Conservation (phyloP, 768 basidiomycete species). For the Suillus weaverae region DNA sequence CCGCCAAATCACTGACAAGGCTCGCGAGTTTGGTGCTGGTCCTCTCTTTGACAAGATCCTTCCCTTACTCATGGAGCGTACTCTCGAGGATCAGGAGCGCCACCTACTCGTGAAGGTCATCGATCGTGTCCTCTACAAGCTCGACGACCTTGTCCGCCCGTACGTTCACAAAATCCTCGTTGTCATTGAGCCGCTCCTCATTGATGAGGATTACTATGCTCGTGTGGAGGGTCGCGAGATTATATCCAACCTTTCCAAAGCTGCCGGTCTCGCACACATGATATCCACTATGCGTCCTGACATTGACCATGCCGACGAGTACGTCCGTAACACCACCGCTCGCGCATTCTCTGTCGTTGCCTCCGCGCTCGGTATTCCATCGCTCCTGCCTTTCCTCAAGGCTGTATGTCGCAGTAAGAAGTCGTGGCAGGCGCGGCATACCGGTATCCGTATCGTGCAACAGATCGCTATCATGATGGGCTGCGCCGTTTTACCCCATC, state of each 20-base stretch:
- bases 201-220: conserved; percentile 96
- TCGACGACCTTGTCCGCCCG: conserved; percentile 97
- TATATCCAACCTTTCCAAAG: conserved; percentile 97
- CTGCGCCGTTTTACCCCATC: conserved; percentile 94
- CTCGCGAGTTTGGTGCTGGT: conserved; percentile 96
- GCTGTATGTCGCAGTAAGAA: conserved; percentile 99
- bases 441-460: conserved; percentile 98
- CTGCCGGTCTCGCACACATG: conserved; percentile 99
- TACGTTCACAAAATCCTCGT: conserved; percentile 99
- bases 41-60: conserved; percentile 98
- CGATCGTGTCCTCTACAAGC: conserved; percentile 96
- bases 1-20: conserved; percentile 98
- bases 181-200: conserved; percentile 97
- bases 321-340: conserved; percentile 98
- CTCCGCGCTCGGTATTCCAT: conserved; percentile 96
- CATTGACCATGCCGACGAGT: conserved; percentile 99
- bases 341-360: conserved; percentile 99
- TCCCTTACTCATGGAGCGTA: conserved; percentile 96
- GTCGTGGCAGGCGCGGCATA: conserved; percentile 99
- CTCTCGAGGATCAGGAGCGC: conserved; percentile 97
- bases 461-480: conserved; percentile 99
- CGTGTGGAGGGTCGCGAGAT: conserved; percentile 99
- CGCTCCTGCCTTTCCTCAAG: conserved; percentile 96
- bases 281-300: conserved; percentile 99
- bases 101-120: conserved; percentile 99